Percentiles rank a stretch among this genome's conserved stretches.
Conservation (phyloP, 768 basidiomycete species). For the Leccinum obscurum region DNA sequence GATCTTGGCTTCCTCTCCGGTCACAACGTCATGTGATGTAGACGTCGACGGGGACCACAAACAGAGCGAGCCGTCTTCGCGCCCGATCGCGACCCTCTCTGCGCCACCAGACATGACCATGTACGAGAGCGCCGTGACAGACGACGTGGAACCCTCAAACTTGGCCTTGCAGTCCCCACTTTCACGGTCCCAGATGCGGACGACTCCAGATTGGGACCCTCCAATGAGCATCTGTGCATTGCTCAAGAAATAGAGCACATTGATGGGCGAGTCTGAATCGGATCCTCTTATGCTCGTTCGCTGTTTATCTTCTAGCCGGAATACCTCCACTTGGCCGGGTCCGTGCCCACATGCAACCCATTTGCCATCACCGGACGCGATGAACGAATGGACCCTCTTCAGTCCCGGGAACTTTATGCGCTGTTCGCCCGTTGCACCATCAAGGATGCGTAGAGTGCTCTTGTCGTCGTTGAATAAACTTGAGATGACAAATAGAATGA, state of each 20-base stretch:
- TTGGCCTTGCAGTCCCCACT: slow-evolving; percentile 15
- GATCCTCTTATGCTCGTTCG: not conserved
- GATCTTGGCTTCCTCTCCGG: slow-evolving; percentile 6
- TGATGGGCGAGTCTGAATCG: not conserved
- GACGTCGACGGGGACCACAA: too few species aligned
- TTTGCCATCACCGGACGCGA: slow-evolving; percentile 5
- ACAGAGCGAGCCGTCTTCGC: slow-evolving; percentile 20
- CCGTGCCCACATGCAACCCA: slow-evolving; percentile 13
- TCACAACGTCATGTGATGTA: too few species aligned
- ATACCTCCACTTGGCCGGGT: slow-evolving; percentile 2
- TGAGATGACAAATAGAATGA: slow-evolving; percentile 4
- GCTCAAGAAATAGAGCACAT: slow-evolving; percentile 18
- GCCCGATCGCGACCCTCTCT: slow-evolving; percentile 13
- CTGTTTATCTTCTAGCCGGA: not conserved
- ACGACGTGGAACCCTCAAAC: slow-evolving; percentile 1
- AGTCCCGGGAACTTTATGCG: slow-evolving; percentile 9
- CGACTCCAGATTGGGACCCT: slow-evolving; percentile 13
- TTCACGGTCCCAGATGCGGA: slow-evolving; percentile 21
- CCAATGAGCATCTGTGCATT: slow-evolving; percentile 17
- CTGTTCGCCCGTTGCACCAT: slow-evolving; percentile 11
- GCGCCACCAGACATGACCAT: not conserved
- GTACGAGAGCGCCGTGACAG: slow-evolving; percentile 23
- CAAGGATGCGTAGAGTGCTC: slow-evolving; percentile 12
- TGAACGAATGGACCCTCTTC: slow-evolving; percentile 6
- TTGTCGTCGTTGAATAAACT: slow-evolving; percentile 8